Conservation (phyloP, 345 rosid species). For the Hibiscus trionum region DNA sequence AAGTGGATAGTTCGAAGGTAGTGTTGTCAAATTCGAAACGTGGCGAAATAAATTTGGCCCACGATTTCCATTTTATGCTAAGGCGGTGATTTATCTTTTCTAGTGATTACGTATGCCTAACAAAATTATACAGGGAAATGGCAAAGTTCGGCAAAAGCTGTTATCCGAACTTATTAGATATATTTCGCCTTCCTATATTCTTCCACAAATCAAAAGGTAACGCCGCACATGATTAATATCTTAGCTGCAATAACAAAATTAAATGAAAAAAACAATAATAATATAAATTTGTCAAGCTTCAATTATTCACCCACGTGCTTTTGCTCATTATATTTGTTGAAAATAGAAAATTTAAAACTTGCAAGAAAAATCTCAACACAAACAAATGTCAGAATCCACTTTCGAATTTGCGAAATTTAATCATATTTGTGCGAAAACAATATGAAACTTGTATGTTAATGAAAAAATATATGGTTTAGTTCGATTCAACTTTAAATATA, state of each 20-base stretch:
- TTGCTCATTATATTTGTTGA: neutral
- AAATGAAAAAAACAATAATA: neutral
- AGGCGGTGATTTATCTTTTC: neutral
- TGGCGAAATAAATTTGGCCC: neutral
- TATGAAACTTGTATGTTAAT: too few relatives aligned
- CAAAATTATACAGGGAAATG: neutral
- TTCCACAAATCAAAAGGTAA: neutral
- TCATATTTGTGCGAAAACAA: too few relatives aligned
- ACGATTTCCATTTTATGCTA: neutral
- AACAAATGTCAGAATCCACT: neutral
- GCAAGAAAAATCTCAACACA: neutral
- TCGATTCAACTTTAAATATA: too few relatives aligned
- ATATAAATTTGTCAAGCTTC: neutral
- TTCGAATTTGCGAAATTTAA: too few relatives aligned
- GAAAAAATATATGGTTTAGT: too few relatives aligned
- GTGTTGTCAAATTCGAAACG: neutral
- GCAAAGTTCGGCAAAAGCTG: slow-evolving; percentile 4
- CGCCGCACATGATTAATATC: neutral
- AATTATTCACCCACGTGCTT: neutral
- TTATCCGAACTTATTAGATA: neutral
- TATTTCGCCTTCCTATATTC: neutral
- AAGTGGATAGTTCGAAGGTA: too few relatives aligned
- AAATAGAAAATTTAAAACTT: neutral
- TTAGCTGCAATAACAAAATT: neutral
- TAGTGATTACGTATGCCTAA: neutral